phyloP scores from a whole-genome alignment of 495 filamentous ascomycete species.

The Penicillium psychrofluorescens region DNA sequence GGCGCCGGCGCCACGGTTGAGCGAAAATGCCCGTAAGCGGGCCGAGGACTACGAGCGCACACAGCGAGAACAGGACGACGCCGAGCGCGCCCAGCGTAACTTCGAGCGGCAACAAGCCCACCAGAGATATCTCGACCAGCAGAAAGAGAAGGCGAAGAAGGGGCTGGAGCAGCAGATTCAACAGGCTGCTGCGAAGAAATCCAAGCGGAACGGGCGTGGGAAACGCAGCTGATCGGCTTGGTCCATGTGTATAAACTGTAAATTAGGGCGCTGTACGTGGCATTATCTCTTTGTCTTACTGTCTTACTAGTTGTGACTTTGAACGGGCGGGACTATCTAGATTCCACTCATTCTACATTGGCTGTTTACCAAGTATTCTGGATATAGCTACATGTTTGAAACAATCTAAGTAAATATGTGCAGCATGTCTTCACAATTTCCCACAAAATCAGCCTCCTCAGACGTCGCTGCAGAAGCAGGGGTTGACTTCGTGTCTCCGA shows the following conservation, averaged over 20 bases:
- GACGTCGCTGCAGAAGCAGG: too few species aligned
- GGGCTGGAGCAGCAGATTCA: conserved; percentile 2
- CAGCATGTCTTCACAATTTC: too few species aligned
- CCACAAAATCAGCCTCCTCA: too few species aligned
- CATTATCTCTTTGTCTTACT: conserved; percentile 1
- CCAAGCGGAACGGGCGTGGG: not conserved
- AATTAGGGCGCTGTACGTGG: conserved; percentile 14
- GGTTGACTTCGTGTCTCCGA: too few species aligned
- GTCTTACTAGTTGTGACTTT: too few species aligned
- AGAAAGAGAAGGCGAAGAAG: conserved; percentile 11
- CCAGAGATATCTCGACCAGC: conserved; percentile 6
- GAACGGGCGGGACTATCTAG: too few species aligned
- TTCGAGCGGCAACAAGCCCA: conserved; percentile 11
- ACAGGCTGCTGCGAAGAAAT: conserved; percentile 1
- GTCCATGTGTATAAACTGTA: conserved; percentile 20
- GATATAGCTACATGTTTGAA: too few species aligned
- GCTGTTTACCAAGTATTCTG: too few species aligned
- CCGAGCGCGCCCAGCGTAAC: conserved; percentile 14
- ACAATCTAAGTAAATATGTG: too few species aligned
- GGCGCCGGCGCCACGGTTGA: conserved; percentile 12
- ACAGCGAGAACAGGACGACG: conserved; percentile 5
- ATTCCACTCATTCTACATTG: too few species aligned
- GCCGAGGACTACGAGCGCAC: conserved; percentile 14
- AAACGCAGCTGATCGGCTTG: conserved; percentile 5
- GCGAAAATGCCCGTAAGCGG: conserved; percentile 5